Base-by-base conservation (phyloP, 176 grass and related monocot genomes). In the Lolium perenne region DNA sequence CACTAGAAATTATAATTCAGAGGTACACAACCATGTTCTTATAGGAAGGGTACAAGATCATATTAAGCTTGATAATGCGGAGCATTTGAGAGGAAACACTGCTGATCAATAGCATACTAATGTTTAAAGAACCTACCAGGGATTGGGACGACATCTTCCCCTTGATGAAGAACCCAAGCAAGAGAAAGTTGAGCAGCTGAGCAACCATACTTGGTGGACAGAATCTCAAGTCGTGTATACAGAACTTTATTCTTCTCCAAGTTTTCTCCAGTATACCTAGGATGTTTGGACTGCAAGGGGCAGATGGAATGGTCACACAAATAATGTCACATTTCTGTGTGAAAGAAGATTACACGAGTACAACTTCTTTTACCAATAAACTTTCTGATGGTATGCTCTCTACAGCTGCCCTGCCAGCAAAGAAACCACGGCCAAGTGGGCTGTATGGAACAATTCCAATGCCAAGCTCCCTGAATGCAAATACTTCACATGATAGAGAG, bases 381-480 rank as follows among this genome's bases (percentile, higher is more conserved):
- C 89, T 93, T 62, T 83, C 90, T 65, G 87, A 65, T 67, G 95
- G 81, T 64, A 94, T 18, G 23, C 40, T 71, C 77, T 95, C 86
- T 57, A 86, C 86, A 23, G 78, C 80, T 76, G 82, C 89, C 84
- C 74, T 92, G 49, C 96, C 96, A 86, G 83, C 96, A 71, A 98
- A 98, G 71, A 98, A 98, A 17, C 91, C 96, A 65, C 85, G 90
- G 38, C 70, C 91, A 58, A 98, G 83, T 64, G 95, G 95, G 78
- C 91, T 93, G 55, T 98, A 95, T 32, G 95, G 81, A 80, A 98
- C 85, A 26, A 98, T 81, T 68, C 89, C 89, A 89, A 95, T 94
- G 17, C 91, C 96, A 84, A 95, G 90, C 74, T 98, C 84, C 74
- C 93, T 98, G 90, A 76, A 92, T 58, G 74, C 20, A 80, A 53